Percentiles rank a stretch among this genome's conserved stretches.
phyloP scores from a whole-genome alignment of 176 grass and related monocot genomes.

The Miscanthus lutarioriparius region DNA sequence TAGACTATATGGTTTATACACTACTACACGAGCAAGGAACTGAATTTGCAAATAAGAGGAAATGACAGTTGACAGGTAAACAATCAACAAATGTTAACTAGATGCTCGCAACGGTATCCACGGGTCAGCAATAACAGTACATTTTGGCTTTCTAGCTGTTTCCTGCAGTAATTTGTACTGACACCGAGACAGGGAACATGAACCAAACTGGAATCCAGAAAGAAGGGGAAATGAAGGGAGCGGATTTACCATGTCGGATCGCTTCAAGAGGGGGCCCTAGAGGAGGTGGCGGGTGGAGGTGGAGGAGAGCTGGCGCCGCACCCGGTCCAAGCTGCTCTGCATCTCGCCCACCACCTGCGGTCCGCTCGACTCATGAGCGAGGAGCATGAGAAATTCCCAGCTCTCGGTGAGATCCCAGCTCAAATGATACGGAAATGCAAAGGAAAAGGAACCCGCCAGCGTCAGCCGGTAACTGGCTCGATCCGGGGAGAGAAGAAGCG shows the following conservation, averaged over 20 bases:
- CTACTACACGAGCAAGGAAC: not conserved
- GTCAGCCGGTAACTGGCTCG: not conserved
- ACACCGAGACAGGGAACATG: not conserved
- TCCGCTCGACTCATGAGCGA: too few relatives aligned
- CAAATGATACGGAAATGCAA: not conserved
- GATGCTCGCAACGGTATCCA: too few relatives aligned
- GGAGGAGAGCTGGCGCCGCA: slow-evolving; percentile 75
- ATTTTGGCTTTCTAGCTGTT: not conserved
- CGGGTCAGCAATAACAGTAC: not conserved
- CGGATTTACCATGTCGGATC: slow-evolving; percentile 63
- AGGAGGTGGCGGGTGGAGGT: slow-evolving; percentile 70
- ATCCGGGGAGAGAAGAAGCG: not conserved
- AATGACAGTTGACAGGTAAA: not conserved
- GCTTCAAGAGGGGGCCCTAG: slow-evolving; percentile 87
- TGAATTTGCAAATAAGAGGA: not conserved
- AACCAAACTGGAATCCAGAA: not conserved
- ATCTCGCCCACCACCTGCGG: slow-evolving; percentile 57
- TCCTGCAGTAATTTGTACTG: not conserved
- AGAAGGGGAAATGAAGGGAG: not conserved
- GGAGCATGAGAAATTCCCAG: slow-evolving; percentile 11
- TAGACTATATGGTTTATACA: not conserved
- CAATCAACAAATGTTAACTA: too few relatives aligned
- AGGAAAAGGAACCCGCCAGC: not conserved
- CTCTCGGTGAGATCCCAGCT: slow-evolving; percentile 25
- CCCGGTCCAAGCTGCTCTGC: slow-evolving; percentile 85